These are phyloP conservation scores for Entomortierella chlamydospora DNA, from an alignment of 192 early-diverging fungal species.

Conservation along the genomic window DNA sequence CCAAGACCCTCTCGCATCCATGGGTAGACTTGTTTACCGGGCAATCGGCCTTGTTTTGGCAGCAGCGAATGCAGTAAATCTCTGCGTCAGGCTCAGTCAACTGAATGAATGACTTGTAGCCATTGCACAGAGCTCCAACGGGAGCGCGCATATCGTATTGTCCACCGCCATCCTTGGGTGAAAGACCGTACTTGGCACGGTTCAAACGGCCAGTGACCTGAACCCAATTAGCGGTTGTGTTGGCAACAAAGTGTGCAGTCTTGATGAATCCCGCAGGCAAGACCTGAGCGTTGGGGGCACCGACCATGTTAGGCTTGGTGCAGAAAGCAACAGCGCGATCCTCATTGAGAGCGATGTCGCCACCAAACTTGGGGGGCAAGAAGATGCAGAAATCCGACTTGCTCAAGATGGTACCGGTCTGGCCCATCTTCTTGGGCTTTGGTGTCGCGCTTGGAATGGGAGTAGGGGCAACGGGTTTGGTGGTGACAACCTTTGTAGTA, in stretches of 20 bases:
- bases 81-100: slow-evolving; percentile 55
- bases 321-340: slow-evolving; percentile 49
- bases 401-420: slow-evolving; percentile 27
- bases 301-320: slow-evolving; percentile 29
- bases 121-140: slow-evolving; percentile 46
- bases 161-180: slow-evolving; percentile 59
- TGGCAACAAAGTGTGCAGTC: slow-evolving; percentile 49
- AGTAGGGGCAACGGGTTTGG: background rate
- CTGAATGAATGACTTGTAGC: slow-evolving; percentile 56
- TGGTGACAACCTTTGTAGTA: slow-evolving; percentile 11
- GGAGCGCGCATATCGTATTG: slow-evolving; percentile 63
- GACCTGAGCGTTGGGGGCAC: slow-evolving; percentile 43
- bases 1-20: slow-evolving; percentile 35
- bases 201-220: slow-evolving; percentile 66
- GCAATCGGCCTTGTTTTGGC: slow-evolving; percentile 41
- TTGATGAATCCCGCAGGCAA: slow-evolving; percentile 56
- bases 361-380: slow-evolving; percentile 30
- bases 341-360: slow-evolving; percentile 16
- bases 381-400: slow-evolving; percentile 34
- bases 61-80: slow-evolving; percentile 63
- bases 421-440: slow-evolving; percentile 12
- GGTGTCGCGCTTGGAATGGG: slow-evolving; percentile 3
- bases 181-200: slow-evolving; percentile 43
- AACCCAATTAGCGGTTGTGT: slow-evolving; percentile 45
- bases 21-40: slow-evolving; percentile 31